These are phyloP conservation scores for Aspergillus pseudotamarii DNA, from an alignment of 2,329 filamentous ascomycete species.

Conservation along the genomic window DNA sequence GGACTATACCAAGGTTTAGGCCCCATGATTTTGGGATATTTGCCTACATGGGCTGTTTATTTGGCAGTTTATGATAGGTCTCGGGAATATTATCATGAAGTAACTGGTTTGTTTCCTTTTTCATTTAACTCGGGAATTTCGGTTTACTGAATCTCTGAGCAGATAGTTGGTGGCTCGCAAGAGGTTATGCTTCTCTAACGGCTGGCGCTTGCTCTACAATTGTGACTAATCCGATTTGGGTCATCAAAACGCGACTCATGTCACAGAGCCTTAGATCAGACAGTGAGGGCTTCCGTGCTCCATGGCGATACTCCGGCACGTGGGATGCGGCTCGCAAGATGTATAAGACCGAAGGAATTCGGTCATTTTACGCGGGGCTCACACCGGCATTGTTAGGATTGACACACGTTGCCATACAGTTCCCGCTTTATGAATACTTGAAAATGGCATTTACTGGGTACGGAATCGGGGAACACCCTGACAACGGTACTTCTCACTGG, in stretches of 20 bases:
- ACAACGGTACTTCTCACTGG: slow-evolving; percentile 70
- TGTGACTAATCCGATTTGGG: slow-evolving; percentile 97
- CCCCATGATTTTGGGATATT: slow-evolving; percentile 91
- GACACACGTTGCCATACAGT: slow-evolving; percentile 95
- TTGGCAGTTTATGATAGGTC: slow-evolving; percentile 94
- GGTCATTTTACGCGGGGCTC: slow-evolving; percentile 92
- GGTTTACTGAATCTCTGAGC: slow-evolving; percentile 16
- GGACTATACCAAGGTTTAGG: slow-evolving; percentile 93
- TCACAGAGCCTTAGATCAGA: slow-evolving; percentile 71
- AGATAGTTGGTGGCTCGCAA: slow-evolving; percentile 78
- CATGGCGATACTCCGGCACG: slow-evolving; percentile 89
- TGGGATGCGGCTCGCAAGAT: slow-evolving; percentile 93
- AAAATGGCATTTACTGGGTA: slow-evolving; percentile 88
- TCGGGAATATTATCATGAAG: slow-evolving; percentile 71
- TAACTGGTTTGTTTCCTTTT: slow-evolving; percentile 58
- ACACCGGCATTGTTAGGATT: slow-evolving; percentile 89
- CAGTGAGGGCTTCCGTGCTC: slow-evolving; percentile 53
- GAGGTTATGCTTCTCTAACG: slow-evolving; percentile 85
- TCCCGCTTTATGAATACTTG: slow-evolving; percentile 92
- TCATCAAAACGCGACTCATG: slow-evolving; percentile 98
- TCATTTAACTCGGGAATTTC: background rate
- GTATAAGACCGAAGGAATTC: slow-evolving; percentile 85
- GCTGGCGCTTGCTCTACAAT: slow-evolving; percentile 92
- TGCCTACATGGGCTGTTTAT: slow-evolving; percentile 98
- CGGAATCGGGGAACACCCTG: slow-evolving; percentile 75